Conservation (phyloP, 164 flowering plant species). For the Platanus orientalis region DNA sequence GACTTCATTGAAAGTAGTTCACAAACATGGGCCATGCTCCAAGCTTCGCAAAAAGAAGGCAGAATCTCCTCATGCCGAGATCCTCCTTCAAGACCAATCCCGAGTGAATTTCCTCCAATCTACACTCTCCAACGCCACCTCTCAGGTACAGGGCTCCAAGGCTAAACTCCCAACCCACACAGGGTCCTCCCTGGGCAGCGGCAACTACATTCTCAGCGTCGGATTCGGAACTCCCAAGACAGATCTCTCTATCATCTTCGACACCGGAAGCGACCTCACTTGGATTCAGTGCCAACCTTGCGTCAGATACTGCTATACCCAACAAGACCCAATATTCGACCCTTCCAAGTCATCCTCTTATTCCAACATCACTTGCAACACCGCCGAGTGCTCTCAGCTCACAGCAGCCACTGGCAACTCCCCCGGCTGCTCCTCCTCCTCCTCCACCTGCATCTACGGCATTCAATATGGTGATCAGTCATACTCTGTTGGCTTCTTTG, state of each 20-base stretch:
- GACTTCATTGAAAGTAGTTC: slow-evolving; percentile 23
- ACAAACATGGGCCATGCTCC: slow-evolving; percentile 58
- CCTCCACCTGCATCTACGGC: slow-evolving; percentile 31
- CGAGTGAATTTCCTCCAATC: slow-evolving; percentile 45
- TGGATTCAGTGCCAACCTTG: slow-evolving; percentile 74
- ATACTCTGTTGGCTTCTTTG: slow-evolving; percentile 33
- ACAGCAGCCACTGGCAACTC: slow-evolving; percentile 16
- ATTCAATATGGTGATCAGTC: slow-evolving; percentile 38
- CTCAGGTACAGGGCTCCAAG: background rate
- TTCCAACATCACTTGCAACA: slow-evolving; percentile 22
- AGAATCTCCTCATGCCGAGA: slow-evolving; percentile 16
- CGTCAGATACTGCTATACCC: slow-evolving; percentile 23
- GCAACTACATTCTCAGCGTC: slow-evolving; percentile 51
- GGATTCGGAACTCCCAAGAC: slow-evolving; percentile 65
- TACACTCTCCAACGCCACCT: slow-evolving; percentile 10
- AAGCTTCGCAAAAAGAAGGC: background rate
- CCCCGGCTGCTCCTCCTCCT: slow-evolving; percentile 23
- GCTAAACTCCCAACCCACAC: slow-evolving; percentile 37
- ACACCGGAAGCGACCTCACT: slow-evolving; percentile 62
- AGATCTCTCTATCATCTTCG: slow-evolving; percentile 43
- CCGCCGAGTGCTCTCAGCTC: slow-evolving; percentile 25
- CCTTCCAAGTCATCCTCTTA: slow-evolving; percentile 32
- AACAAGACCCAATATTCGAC: slow-evolving; percentile 29
- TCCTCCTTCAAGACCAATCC: slow-evolving; percentile 42
- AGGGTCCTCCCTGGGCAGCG: slow-evolving; percentile 41